These are phyloP conservation scores for Thalassiosira exigua DNA, from an alignment of 352 stramenopile genomes.

Conservation along the genomic window DNA sequence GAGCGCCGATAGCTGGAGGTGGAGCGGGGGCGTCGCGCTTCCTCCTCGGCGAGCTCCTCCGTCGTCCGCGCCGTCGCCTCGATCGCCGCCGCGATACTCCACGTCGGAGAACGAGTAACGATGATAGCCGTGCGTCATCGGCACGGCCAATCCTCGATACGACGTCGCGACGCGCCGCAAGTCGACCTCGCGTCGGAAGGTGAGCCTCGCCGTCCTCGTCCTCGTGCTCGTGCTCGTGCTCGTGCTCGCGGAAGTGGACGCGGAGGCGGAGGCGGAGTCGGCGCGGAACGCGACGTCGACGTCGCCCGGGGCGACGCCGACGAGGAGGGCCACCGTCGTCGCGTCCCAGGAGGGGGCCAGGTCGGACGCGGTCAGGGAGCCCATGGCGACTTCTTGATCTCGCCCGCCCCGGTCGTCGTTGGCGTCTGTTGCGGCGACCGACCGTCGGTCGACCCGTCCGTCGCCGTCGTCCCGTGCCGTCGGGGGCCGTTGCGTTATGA, in stretches of 20 bases:
- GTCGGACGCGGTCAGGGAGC: conserved; percentile 5
- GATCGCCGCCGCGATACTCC: neutral
- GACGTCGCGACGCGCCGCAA: neutral
- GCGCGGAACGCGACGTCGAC: neutral
- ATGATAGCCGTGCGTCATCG: conserved; percentile 32
- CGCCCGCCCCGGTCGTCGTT: no score
- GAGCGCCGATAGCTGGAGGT: conserved; percentile 23
- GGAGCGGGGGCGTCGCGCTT: conserved; percentile 9
- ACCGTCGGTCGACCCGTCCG: no score
- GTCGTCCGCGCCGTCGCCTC: neutral
- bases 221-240: neutral
- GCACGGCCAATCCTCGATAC: conserved; percentile 11
- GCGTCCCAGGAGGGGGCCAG: conserved; percentile 3
- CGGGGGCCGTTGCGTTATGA: no score
- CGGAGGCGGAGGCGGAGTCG: neutral
- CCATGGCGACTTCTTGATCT: neutral
- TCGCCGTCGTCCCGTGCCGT: no score
- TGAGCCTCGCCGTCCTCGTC: conserved; percentile 5
- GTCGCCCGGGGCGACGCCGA: conserved; percentile 1
- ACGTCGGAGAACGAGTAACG: conserved; percentile 20
- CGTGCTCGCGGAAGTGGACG: neutral
- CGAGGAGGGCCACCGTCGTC: neutral
- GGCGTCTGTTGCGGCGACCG: no score
- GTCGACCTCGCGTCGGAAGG: neutral
- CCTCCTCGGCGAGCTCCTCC: neutral